Percentiles rank a stretch among this genome's conserved stretches.
Conservation (phyloP, 2,329 filamentous ascomycete species). For the Aspergillus sergii region DNA sequence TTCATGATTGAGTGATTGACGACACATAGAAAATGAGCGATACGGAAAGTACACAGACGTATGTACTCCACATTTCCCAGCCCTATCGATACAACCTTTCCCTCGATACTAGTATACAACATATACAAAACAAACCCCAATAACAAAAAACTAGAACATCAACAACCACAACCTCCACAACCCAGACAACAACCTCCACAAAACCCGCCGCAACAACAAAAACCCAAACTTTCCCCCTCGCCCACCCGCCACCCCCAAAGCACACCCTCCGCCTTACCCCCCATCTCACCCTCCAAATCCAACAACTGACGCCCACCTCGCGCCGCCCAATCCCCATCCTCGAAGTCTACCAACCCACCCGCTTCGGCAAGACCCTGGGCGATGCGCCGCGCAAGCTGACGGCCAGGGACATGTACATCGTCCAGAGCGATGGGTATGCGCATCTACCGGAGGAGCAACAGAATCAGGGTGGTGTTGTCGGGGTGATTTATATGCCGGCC, state of each 20-base stretch:
- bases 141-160: neutral
- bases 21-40: neutral
- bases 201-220: constrained; percentile 1
- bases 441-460: constrained; percentile 6
- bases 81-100: neutral
- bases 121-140: neutral
- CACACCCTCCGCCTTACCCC: constrained; percentile 30
- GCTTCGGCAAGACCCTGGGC: constrained; percentile 26
- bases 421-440: constrained; percentile 29
- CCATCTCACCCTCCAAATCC: constrained; percentile 35
- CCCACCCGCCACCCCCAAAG: constrained; percentile 32
- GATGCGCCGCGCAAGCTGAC: constrained; percentile 26
- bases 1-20: neutral
- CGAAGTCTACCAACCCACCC: constrained; percentile 33
- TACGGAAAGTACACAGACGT: constrained; percentile 1
- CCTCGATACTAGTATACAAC: neutral
- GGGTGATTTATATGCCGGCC: constrained; percentile 7
- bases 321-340: constrained; percentile 31
- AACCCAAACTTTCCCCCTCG: constrained; percentile 33
- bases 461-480: neutral
- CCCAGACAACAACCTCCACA: neutral
- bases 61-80: neutral
- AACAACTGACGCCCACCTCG: constrained; percentile 27
- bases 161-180: neutral
- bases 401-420: constrained; percentile 31